Evolutionary conservation across 2,329 filamentous ascomycete genomes (phyloP), one percentile per base, ranked within the genome.

Genomic region (Drechslerella stenobrocha): DNA sequence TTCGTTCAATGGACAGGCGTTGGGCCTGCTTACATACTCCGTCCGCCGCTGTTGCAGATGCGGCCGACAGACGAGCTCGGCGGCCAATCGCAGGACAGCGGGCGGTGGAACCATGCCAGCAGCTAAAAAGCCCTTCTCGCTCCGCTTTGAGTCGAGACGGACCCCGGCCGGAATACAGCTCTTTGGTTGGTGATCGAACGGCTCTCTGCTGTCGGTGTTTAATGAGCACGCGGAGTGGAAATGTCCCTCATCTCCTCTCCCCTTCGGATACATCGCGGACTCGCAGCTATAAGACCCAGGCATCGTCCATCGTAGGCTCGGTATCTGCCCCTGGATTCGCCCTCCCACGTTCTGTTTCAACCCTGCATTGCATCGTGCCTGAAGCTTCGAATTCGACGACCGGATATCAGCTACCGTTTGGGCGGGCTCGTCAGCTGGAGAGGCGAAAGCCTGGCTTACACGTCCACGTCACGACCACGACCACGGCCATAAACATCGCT

Each of bases 211-310:
- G 58, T 5, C n/a, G 11, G 18, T 40, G 18, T 40, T 47, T 26
- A 26, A 9, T 11, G 22, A 22, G 22, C 8, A 66, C 61, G 61
- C 63, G 63, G 52, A 30, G 28, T 30, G 28, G 28, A 22, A 58
- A 40, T 47, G 44, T 48, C 45, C 52, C 52, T 52, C 37, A 48
- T 66, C 47, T 48, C 61, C 47, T 46, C 32, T 40, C 52, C 48
- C 63, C 40, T 48, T 34, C 34, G 34, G 50, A 56, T 44, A 67
- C 55, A 52, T 56, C 60, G 48, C 48, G 23, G 50, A 22, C 35
- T 47, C 35, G 32, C 30, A 20, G 22, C 24, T 26, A 50, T 64
- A 48, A 52, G 3, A 18, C 18, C 3, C 45, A 34, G 35, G 37
- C 42, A 46, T 11, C 30, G 23, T 42, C 63, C 32, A 55, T 67